These are phyloP conservation scores for Penicillium antarcticum DNA, from an alignment of 495 filamentous ascomycete genomes.

Conservation along the genomic window DNA sequence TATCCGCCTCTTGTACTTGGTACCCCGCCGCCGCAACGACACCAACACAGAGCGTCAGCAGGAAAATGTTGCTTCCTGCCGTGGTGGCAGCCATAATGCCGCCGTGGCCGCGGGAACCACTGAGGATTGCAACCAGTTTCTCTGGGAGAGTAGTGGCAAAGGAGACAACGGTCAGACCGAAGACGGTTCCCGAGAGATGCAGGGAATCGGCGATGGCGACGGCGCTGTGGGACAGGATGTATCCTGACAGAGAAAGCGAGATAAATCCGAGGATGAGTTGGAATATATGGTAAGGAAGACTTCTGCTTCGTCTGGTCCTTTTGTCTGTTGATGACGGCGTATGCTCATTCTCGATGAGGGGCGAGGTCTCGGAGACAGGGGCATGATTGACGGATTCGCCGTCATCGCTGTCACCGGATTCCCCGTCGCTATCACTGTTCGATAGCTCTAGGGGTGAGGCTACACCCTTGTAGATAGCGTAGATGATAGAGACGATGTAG, in stretches of 20 bases:
- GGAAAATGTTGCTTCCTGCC: slow-evolving; percentile 54
- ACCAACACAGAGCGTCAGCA: slow-evolving; percentile 50
- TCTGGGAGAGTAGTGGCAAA: slow-evolving; percentile 57
- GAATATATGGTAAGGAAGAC: slow-evolving; percentile 34
- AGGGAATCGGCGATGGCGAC: slow-evolving; percentile 34
- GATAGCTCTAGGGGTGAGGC: slow-evolving; percentile 35
- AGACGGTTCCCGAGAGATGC: slow-evolving; percentile 40
- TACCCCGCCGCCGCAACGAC: slow-evolving; percentile 30
- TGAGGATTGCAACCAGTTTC: slow-evolving; percentile 50
- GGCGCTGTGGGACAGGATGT: slow-evolving; percentile 44
- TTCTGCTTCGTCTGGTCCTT: too few relatives aligned
- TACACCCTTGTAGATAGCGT: slow-evolving; percentile 44
- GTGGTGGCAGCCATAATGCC: slow-evolving; percentile 53
- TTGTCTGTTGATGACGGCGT: too few relatives aligned
- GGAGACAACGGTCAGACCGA: slow-evolving; percentile 53
- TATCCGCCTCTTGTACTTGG: slow-evolving; percentile 5
- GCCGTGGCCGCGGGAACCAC: slow-evolving; percentile 39
- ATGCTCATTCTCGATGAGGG: too few relatives aligned
- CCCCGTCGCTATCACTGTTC: slow-evolving; percentile 28
- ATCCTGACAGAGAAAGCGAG: slow-evolving; percentile 46
- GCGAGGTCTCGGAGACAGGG: too few relatives aligned
- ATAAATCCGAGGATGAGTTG: slow-evolving; percentile 47
- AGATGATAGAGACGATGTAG: slow-evolving; percentile 46
- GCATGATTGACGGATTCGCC: background rate
- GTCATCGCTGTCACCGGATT: slow-evolving; percentile 12